Evolutionary conservation across 306 rosid species (phyloP).

Genomic region (Medicago ruthenica): DNA sequence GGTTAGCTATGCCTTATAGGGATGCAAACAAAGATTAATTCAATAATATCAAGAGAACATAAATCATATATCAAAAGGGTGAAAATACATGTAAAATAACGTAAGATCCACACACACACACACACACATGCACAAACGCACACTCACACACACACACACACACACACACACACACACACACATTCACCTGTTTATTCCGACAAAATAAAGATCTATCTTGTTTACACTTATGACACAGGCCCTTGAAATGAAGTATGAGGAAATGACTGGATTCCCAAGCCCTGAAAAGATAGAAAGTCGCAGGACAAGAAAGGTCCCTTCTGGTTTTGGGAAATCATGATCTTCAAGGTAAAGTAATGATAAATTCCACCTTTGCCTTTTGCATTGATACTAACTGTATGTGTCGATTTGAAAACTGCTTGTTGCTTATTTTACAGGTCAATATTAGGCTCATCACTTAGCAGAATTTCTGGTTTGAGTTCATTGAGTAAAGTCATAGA

Average conservation of each 20-base stretch:
- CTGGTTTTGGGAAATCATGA: conserved; percentile 80
- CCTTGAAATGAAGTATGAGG: conserved; percentile 78
- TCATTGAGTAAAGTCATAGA: background rate
- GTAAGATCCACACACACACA: too few relatives aligned
- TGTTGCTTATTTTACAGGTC: conserved; percentile 29
- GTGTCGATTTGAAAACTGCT: conserved; percentile 11
- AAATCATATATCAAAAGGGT: background rate
- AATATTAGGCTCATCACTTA: conserved; percentile 13
- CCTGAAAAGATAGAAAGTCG: conserved; percentile 79
- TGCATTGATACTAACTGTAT: background rate
- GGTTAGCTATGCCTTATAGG: background rate
- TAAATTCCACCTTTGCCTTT: conserved; percentile 25
- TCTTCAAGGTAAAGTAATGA: conserved; percentile 42
- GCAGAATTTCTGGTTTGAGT: conserved; percentile 20
- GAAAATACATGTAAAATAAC: background rate
- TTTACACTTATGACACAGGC: conserved; percentile 52
- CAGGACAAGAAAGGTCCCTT: conserved; percentile 55
- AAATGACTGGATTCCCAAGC: conserved; percentile 65
- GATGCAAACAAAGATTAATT: background rate
- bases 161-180: too few relatives aligned
- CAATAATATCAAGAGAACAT: background rate
- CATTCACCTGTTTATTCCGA: background rate
- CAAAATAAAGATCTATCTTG: conserved; percentile 23
- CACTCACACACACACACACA: too few relatives aligned
- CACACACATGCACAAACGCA: too few relatives aligned